phyloP scores from a whole-genome alignment of 2,329 filamentous ascomycete genomes.

The Aureobasidium sp. region DNA sequence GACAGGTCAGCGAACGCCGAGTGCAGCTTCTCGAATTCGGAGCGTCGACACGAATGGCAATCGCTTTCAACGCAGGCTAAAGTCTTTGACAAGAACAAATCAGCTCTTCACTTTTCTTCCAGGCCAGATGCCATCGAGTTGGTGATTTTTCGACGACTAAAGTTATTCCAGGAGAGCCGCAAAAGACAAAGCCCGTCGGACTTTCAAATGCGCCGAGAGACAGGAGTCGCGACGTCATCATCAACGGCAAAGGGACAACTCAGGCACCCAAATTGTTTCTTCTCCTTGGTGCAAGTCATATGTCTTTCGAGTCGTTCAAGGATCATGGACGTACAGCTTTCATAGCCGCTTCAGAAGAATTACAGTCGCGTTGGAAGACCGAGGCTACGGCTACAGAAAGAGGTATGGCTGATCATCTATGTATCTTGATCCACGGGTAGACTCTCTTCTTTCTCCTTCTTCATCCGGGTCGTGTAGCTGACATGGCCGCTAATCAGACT shows the following conservation, averaged over 20 bases:
- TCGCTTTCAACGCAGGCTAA: not conserved
- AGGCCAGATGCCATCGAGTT: not conserved
- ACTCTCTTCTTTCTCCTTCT: not conserved
- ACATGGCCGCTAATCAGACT: conserved; percentile 40
- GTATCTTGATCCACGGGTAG: conserved; percentile 70
- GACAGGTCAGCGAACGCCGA: not conserved
- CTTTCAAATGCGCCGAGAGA: not conserved
- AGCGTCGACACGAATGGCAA: not conserved
- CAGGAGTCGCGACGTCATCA: not conserved
- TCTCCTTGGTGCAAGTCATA: not conserved
- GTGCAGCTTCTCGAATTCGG: not conserved
- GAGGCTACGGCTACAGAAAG: not conserved
- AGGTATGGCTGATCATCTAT: conserved; percentile 56
- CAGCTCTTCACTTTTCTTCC: not conserved
- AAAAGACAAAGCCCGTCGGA: not conserved
- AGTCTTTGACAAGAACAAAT: not conserved
- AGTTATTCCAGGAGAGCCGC: not conserved
- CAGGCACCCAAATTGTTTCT: not conserved
- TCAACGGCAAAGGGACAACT: not conserved
- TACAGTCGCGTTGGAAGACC: not conserved
- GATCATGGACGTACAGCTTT: conserved; percentile 5
- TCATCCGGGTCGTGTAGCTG: not conserved
- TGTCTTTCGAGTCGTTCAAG: not conserved
- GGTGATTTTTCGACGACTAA: not conserved
- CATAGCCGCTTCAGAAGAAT: not conserved